phyloP scores from a whole-genome alignment of 352 stramenopile genomes.

The Phytophthora litchii region DNA sequence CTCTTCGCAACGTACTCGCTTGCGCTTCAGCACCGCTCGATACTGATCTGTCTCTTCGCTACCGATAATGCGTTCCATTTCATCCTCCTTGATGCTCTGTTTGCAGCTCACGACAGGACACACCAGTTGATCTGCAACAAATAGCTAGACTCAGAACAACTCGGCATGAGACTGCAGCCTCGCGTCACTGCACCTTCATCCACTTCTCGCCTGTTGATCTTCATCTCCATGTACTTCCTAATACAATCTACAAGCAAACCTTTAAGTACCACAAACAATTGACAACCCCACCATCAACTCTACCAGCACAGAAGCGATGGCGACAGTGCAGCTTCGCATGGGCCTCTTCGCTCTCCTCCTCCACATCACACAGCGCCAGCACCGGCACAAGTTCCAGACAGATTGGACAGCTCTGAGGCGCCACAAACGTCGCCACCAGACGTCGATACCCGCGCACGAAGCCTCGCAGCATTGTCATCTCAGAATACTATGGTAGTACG shows the following conservation, averaged over 20 bases:
- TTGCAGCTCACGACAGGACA: slow-evolving; percentile 67
- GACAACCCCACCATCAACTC: neutral
- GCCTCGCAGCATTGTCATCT: slow-evolving; percentile 47
- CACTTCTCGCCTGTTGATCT: slow-evolving; percentile 61
- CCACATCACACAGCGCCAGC: slow-evolving; percentile 41
- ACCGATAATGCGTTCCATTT: slow-evolving; percentile 45
- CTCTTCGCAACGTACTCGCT: slow-evolving; percentile 44
- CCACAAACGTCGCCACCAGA: slow-evolving; percentile 51
- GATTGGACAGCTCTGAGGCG: slow-evolving; percentile 53
- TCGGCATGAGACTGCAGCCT: neutral
- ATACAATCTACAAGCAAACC: slow-evolving; percentile 43
- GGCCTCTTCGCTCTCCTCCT: slow-evolving; percentile 22
- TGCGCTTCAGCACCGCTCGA: slow-evolving; percentile 49
- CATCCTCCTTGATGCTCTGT: slow-evolving; percentile 37
- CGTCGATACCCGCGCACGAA: slow-evolving; percentile 61
- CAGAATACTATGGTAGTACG: too few species aligned
- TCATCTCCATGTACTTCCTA: slow-evolving; percentile 59
- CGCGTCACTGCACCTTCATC: slow-evolving; percentile 48
- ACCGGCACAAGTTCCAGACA: slow-evolving; percentile 65
- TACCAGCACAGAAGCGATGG: slow-evolving; percentile 66
- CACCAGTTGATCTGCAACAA: slow-evolving; percentile 61
- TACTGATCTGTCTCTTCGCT: slow-evolving; percentile 30
- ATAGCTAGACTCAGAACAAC: neutral
- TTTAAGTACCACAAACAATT: neutral
- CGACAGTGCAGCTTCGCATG: slow-evolving; percentile 57